These are phyloP conservation scores for Dioscorea cayenensis DNA, from an alignment of 116 monocot species.

Conservation along the genomic window DNA sequence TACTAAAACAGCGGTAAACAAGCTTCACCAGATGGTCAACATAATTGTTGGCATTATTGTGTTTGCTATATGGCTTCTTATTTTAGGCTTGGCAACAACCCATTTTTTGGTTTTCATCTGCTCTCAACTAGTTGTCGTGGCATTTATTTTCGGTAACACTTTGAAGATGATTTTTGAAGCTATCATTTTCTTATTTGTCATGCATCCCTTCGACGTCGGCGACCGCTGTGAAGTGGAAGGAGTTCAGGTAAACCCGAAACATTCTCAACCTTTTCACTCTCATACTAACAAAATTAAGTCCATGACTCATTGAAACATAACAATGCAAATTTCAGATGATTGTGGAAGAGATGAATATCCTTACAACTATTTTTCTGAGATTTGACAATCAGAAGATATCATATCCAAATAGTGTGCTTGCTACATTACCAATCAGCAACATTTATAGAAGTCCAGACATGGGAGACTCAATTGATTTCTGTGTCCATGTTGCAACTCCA, in stretches of 20 bases:
- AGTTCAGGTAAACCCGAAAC: slow-evolving; percentile 45
- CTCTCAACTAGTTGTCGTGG: slow-evolving; percentile 75
- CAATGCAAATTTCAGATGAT: slow-evolving; percentile 32
- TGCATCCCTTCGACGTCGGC: slow-evolving; percentile 95
- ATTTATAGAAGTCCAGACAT: slow-evolving; percentile 83
- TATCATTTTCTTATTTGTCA: slow-evolving; percentile 84
- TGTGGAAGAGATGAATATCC: slow-evolving; percentile 91
- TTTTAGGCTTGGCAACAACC: slow-evolving; percentile 63
- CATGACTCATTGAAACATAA: not conserved
- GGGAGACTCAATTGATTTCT: slow-evolving; percentile 79
- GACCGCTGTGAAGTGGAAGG: slow-evolving; percentile 84
- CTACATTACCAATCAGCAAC: slow-evolving; percentile 58
- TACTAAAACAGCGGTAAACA: slow-evolving; percentile 97
- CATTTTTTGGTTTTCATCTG: slow-evolving; percentile 74
- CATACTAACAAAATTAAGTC: not conserved
- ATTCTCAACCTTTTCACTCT: not conserved
- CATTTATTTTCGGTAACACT: slow-evolving; percentile 91
- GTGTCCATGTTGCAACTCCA: slow-evolving; percentile 66
- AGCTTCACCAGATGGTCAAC: slow-evolving; percentile 87
- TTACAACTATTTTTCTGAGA: slow-evolving; percentile 69
- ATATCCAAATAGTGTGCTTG: slow-evolving; percentile 70
- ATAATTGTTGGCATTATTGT: slow-evolving; percentile 58
- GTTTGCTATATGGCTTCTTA: slow-evolving; percentile 65
- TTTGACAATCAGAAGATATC: slow-evolving; percentile 69
- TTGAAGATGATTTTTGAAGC: slow-evolving; percentile 81